phyloP scores from a whole-genome alignment of 2,329 filamentous ascomycete genomes.

The Lojkania enalia region DNA sequence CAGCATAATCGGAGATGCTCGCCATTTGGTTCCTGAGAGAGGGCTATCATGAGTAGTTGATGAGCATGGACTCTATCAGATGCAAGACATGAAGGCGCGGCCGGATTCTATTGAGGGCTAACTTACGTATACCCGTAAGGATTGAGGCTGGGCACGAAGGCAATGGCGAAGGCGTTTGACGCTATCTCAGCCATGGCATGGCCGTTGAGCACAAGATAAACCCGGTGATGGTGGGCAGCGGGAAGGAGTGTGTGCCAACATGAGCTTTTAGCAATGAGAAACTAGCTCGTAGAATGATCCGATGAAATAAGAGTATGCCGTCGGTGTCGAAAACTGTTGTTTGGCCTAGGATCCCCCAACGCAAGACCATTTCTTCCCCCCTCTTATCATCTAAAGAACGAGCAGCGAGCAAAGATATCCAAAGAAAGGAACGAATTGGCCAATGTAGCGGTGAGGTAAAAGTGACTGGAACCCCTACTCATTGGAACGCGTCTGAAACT shows the following conservation, averaged over 20 bases:
- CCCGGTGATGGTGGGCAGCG: background rate
- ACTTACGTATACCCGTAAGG: background rate
- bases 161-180: background rate
- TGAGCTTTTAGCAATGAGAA: background rate
- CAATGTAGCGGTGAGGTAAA: slow-evolving; percentile 1
- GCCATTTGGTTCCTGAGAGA: background rate
- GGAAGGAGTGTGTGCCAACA: background rate
- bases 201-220: slow-evolving; percentile 1
- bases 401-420: background rate
- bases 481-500: background rate
- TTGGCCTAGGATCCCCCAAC: background rate
- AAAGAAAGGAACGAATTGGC: background rate
- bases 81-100: background rate
- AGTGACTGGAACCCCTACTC: background rate
- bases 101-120: background rate
- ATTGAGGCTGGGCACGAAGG: background rate
- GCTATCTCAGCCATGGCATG: background rate
- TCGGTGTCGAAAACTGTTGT: background rate
- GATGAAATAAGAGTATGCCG: background rate
- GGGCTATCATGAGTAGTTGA: background rate
- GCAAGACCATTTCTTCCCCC: background rate
- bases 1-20: slow-evolving; percentile 3
- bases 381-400: background rate
- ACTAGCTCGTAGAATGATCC: background rate
- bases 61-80: background rate